phyloP scores from a whole-genome alignment of 768 basidiomycete genomes.

The Agrocybe chaxingu region DNA sequence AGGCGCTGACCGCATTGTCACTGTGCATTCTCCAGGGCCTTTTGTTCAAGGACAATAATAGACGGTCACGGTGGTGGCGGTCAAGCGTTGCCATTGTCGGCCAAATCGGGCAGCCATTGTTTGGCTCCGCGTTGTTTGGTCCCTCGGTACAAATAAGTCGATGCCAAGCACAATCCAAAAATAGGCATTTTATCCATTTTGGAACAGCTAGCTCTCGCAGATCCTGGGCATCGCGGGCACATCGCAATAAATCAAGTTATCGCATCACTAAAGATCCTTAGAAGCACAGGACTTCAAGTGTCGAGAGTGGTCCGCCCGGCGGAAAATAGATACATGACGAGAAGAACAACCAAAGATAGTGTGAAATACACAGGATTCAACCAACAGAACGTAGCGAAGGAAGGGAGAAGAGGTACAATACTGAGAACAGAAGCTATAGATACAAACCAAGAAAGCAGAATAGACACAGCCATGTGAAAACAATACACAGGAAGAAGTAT shows the following conservation, averaged over 20 bases:
- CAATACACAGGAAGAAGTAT: too few species aligned
- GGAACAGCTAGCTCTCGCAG: too few species aligned
- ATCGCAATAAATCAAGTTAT: too few species aligned
- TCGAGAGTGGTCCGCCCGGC: too few species aligned
- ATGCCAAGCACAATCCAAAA: not conserved
- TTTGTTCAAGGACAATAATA: conserved; percentile 7
- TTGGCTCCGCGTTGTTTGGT: not conserved
- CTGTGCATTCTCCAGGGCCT: conserved; percentile 8
- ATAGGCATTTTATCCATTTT: not conserved
- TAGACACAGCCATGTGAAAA: not conserved
- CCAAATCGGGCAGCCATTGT: conserved; percentile 6
- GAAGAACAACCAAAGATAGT: too few species aligned
- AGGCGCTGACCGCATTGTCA: conserved; percentile 4
- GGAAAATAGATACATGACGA: too few species aligned
- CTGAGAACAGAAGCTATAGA: not conserved
- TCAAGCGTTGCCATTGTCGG: conserved; percentile 6
- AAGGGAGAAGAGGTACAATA: not conserved
- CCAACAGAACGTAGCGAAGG: not conserved
- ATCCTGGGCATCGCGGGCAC: too few species aligned
- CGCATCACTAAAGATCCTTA: too few species aligned
- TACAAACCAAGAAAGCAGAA: not conserved
- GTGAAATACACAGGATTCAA: not conserved
- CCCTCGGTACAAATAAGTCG: not conserved
- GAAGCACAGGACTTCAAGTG: too few species aligned
- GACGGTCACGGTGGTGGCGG: not conserved